Evolutionary conservation across 2,329 filamentous ascomycete species (phyloP), one percentile per base, ranked within the genome.

Genomic region (Teratosphaeriaceae sp.): DNA sequence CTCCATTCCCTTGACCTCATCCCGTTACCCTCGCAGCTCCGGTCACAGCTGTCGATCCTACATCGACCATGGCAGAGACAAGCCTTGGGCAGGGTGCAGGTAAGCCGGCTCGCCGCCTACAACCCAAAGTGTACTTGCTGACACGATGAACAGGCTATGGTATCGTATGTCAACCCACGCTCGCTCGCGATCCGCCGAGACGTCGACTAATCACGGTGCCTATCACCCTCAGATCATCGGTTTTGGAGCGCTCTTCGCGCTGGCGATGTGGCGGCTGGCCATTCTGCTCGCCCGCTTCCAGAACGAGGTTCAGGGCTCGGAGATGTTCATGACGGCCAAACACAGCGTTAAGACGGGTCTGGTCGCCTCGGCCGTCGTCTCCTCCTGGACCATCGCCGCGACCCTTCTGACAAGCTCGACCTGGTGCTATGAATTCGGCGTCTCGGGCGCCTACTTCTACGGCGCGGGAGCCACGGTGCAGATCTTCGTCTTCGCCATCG

Each of bases 351-450:
- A 92, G 61, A 88, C 85, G 7, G 30, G 30, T 23, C 72, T 94
- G 9, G 86, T 94, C 1, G 86, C 85, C 11, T 84, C 85, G 3
- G 87, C 86, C 15, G 87, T 94, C 20, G 85, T 94, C 4, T 88
- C 84, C 15, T 88, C 83, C 5, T 94, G 88, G 88, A 94, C 87
- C 0, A 92, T 87, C 86, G 86, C 86, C 1, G 86, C 41, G 12
- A 43, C 41, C 6, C 31, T 43, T 8, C 34, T 43, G 15, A 15
- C 18, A 21, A 42, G 36, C 21, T 58, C 55, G 13, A 60, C 55
- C 6, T 53, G 61, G 4, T 60, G 57, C 6, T 64, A 62, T 35
- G 52, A 55, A 29, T 65, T 61, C 43, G 61, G 62, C 31, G 55
- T 63, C 7, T 35, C 48, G 15, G 50, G 52, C n/a, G 38, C 47